Evolutionary conservation across 2,329 filamentous ascomycete species (phyloP), one percentile per base, ranked within the genome.

Genomic region (Niveomyces coronatus): DNA sequence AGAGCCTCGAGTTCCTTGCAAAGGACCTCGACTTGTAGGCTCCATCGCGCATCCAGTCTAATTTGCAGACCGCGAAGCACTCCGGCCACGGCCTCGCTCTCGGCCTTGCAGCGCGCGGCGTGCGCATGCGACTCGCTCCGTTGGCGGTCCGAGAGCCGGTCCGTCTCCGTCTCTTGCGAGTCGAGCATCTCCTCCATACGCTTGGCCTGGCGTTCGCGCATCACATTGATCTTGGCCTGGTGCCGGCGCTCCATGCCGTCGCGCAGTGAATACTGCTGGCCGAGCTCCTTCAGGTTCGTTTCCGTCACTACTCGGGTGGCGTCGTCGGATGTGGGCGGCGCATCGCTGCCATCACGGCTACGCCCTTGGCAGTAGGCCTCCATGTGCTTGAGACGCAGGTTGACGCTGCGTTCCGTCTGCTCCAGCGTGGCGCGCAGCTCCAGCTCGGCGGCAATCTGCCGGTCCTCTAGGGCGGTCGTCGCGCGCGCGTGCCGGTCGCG

Each of bases 201-300:
- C 50, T 76, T 76, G 2, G 72, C 65, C 51, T 80, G 76, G 29
- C 71, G 69, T 43, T 79, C 76, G n/a, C 76, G 65, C 62, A 80
- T 67, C 18, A 79, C 74, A 47, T 79, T 79, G 52, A 80, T 77
- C 50, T 71, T 73, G 27, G 70, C 64, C 47, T 74, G 64, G 44
- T 79, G 74, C 3, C 75, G 58, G 26, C 71, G 66, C 43, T 71
- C 68, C 63, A 79, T 70, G 44, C 70, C 69, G 49, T 76, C 74
- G 26, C 73, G 67, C 10, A 76, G 49, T 44, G 68, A 74, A 53
- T 79, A 78, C 51, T 79, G 74, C 47, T 76, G 71, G 9, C 68
- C 68, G 4, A 79, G 61, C 49, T 77, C 71, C 23, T 70, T 65
- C 15, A 76, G 57, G 45, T 80, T 71, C 31, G 69, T 64, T 49